Conservation (phyloP, 2,329 filamentous ascomycete genomes). For the Zymoseptoria passerinii region DNA sequence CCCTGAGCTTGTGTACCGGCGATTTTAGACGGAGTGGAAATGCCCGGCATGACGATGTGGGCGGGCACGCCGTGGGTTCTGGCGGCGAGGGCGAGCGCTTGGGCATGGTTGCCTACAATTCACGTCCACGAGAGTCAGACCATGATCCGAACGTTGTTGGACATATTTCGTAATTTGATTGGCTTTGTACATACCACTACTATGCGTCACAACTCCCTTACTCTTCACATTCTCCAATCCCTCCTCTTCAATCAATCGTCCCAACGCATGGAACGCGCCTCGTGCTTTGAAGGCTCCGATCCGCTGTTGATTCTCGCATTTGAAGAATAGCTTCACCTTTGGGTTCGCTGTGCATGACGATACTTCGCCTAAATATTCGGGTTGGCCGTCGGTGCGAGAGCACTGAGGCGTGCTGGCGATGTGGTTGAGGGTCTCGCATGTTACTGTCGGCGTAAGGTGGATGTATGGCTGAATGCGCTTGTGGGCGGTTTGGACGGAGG, state of each 20-base stretch:
- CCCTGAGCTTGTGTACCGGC: constrained; percentile 72
- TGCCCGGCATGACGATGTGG: constrained; percentile 87
- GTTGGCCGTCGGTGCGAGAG: constrained; percentile 14
- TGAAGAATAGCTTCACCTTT: constrained; percentile 73
- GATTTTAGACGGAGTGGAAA: constrained; percentile 78
- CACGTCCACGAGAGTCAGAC: not conserved
- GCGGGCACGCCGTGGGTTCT: constrained; percentile 64
- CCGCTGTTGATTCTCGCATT: constrained; percentile 87
- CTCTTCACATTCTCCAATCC: constrained; percentile 48
- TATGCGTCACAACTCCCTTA: constrained; percentile 80
- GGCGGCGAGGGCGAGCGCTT: constrained; percentile 82
- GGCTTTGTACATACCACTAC: constrained; percentile 56
- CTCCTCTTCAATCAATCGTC: constrained; percentile 57
- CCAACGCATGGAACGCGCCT: constrained; percentile 80
- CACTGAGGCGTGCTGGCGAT: constrained; percentile 66
- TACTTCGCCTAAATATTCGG: constrained; percentile 1
- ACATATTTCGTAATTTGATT: constrained; percentile 3
- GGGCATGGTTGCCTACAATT: constrained; percentile 75
- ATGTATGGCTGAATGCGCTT: constrained; percentile 64
- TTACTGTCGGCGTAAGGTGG: constrained; percentile 76
- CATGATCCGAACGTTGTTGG: not conserved
- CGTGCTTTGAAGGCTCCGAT: constrained; percentile 89
- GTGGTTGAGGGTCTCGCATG: constrained; percentile 62
- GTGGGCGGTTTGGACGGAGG: constrained; percentile 65
- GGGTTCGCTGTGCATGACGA: constrained; percentile 46